These are phyloP conservation scores for Dipteronia dyeriana DNA, from an alignment of 345 rosid genomes.

Conservation along the genomic window DNA sequence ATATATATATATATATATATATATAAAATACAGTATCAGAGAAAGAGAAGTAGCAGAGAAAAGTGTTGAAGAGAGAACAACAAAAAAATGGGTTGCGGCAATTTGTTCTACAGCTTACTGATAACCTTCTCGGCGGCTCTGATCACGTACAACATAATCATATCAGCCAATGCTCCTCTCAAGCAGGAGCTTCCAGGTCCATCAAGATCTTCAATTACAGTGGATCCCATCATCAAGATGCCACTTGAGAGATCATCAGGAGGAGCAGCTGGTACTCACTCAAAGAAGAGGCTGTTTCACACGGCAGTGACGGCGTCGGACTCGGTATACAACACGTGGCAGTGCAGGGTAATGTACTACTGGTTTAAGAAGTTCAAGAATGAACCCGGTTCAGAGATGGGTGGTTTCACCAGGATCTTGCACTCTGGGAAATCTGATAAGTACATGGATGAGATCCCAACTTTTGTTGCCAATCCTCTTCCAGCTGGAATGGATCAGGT, in stretches of 20 bases:
- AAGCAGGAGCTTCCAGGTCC: conserved; percentile 81
- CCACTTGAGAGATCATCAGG: conserved; percentile 56
- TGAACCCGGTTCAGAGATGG: conserved; percentile 81
- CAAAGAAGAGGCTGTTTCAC: conserved; percentile 68
- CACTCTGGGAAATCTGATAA: conserved; percentile 87
- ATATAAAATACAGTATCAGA: not conserved
- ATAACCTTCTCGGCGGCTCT: conserved; percentile 79
- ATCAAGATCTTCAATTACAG: conserved; percentile 40
- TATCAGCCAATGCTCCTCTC: conserved; percentile 93
- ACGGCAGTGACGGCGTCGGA: conserved; percentile 98
- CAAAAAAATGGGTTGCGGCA: conserved; percentile 71
- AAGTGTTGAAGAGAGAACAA: conserved; percentile 1
- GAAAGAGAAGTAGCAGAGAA: not conserved
- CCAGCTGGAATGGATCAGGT: conserved; percentile 98
- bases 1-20: not conserved
- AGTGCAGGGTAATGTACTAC: conserved; percentile 95
- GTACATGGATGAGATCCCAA: conserved; percentile 95
- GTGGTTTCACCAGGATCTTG: conserved; percentile 94
- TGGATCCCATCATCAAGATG: conserved; percentile 79
- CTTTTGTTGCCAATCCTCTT: conserved; percentile 88
- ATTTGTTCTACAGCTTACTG: conserved; percentile 65
- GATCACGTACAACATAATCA: conserved; percentile 92
- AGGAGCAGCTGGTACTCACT: conserved; percentile 11
- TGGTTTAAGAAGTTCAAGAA: conserved; percentile 79
- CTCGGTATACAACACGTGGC: conserved; percentile 97